phyloP scores from a whole-genome alignment of 2,329 filamentous ascomycete genomes.

The Botrytis fabae region DNA sequence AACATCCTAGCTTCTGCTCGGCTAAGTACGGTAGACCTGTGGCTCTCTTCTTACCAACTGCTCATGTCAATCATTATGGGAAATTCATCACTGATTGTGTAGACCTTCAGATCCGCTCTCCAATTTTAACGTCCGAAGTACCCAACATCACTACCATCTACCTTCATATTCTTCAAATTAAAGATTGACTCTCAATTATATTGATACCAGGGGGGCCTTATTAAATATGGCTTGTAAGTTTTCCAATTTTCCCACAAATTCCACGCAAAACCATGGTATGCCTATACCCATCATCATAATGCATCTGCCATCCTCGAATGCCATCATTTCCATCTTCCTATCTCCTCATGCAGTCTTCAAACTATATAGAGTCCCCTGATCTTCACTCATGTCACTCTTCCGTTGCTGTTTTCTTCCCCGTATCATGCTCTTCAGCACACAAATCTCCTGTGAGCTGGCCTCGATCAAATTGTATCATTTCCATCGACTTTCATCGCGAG shows the following conservation, averaged over 20 bases:
- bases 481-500: constrained; percentile 35
- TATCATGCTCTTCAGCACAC: constrained; percentile 19
- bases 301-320: constrained; percentile 32
- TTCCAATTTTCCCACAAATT: constrained; percentile 26
- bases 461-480: constrained; percentile 34
- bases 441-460: constrained; percentile 26
- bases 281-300: constrained; percentile 31
- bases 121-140: constrained; percentile 26
- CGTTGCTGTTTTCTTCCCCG: constrained; percentile 9
- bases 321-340: constrained; percentile 28
- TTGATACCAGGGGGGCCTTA: constrained; percentile 35
- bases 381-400: constrained; percentile 14
- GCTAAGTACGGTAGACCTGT: constrained; percentile 8
- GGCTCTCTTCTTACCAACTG: not conserved
- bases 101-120: constrained; percentile 24
- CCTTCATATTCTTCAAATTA: constrained; percentile 22
- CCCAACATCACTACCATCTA: constrained; percentile 26
- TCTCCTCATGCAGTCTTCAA: constrained; percentile 25
- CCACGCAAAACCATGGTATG: constrained; percentile 6
- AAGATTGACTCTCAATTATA: constrained; percentile 27
- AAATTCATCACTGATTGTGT: constrained; percentile 17
- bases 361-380: constrained; percentile 23
- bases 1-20: not conserved
- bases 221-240: constrained; percentile 45
- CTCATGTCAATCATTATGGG: constrained; percentile 15